Conservation (phyloP, 257 asterid genomes). For the Datura wrightii region DNA sequence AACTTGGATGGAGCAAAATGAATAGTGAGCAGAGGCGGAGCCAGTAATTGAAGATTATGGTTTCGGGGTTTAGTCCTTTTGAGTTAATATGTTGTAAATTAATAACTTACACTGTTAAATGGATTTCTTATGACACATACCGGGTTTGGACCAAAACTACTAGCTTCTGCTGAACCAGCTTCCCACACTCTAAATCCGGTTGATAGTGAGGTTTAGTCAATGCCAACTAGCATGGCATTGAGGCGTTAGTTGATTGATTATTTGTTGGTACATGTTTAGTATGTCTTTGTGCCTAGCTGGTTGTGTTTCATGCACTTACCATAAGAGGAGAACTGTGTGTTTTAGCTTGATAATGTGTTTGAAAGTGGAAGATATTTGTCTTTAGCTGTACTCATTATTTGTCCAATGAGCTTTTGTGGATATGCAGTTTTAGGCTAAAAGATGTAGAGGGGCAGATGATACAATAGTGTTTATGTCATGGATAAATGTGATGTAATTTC, state of each 20-base stretch:
- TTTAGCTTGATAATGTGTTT: not conserved
- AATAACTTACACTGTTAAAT: not conserved
- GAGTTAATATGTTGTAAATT: not conserved
- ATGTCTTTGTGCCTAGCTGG: not conserved
- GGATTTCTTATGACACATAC: not conserved
- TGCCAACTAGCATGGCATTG: conserved; percentile 7
- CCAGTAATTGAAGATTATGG: not conserved
- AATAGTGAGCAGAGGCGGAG: not conserved
- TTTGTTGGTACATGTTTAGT: conserved; percentile 5
- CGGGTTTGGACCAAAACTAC: not conserved
- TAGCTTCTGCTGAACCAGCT: not conserved
- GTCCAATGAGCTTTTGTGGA: not conserved
- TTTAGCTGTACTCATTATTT: not conserved
- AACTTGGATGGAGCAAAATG: not conserved
- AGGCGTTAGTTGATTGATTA: conserved; percentile 8
- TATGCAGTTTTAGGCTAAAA: conserved; percentile 1
- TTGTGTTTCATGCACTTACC: not conserved
- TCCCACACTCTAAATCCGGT: not conserved
- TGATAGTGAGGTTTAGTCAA: not conserved
- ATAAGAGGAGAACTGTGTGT: not conserved
- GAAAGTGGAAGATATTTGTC: conserved; percentile 15
- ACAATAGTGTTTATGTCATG: not conserved
- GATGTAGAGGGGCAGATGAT: not conserved
- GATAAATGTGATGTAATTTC: conserved; percentile 8
- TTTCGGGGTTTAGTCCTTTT: not conserved